Evolutionary conservation across 352 stramenopile genomes (phyloP), one percentile per base, ranked within the genome.

Genomic region (Phytophthora macrochlamydospora): DNA sequence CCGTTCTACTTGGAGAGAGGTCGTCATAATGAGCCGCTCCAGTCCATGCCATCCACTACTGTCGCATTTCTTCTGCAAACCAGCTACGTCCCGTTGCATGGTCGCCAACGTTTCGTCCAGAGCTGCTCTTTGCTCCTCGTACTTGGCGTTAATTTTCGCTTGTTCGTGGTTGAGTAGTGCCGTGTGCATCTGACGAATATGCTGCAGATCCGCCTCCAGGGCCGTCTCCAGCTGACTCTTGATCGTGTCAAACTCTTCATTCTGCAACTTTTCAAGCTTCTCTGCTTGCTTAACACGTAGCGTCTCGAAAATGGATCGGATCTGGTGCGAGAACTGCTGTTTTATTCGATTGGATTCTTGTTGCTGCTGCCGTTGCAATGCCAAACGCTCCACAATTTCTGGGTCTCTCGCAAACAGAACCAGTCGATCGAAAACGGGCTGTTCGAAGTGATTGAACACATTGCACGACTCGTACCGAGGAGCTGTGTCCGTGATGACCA

Each of bases 401-500:
- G 78, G 74, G 33, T 93, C 81, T 45, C 91, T 93, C 4, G 81
- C 65, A 54, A 92, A 93, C 28, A 83, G 50, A 11, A 91, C 32
- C 7, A 93, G 62, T 4, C 85, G 85, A 40, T 91, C 83, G 12
- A 93, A 74, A 18, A 93, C 74, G 0, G 85, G 81, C 54, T 87
- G 69, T 38, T 91, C 83, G 7, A 93, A 62, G 67, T 93, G 85
- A 29, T 91, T 90, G 63, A 85, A 90, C 6, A 79, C 73, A n/a
- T 65, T 58, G 51, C 52, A 75, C 0, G 51, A 76, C 38, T 90
- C 81, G 59, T 92, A 93, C n/a, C 73, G 81, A 40, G 78, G 66
- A 9, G 81, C 83, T 14, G 59, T 72, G 37, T 93, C 85, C 1
- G 83, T 91, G 40, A 93, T 50, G 12, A 89, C 54, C 11, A 93